Percentiles rank a stretch among this genome's conserved stretches.
Conservation (phyloP, 768 basidiomycete genomes). For the Agaricus sinodeliciosus region DNA sequence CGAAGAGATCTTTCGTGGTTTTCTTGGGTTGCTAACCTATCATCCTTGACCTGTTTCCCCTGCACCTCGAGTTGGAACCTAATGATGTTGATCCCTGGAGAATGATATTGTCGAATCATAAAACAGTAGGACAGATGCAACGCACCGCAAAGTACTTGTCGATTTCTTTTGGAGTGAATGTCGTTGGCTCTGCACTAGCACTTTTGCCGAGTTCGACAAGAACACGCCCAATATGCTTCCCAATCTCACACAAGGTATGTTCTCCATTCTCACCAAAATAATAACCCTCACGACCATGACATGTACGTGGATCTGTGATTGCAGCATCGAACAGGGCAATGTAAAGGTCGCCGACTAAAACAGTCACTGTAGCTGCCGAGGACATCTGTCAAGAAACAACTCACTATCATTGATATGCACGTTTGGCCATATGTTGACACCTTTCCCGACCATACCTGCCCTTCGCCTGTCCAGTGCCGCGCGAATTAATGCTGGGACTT, state of each 20-base stretch:
- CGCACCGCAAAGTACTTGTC: slow-evolving; percentile 29
- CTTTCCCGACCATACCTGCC: slow-evolving; percentile 50
- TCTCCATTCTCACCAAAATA: slow-evolving; percentile 52
- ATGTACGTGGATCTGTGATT: slow-evolving; percentile 21
- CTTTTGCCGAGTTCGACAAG: slow-evolving; percentile 32
- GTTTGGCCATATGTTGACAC: slow-evolving; percentile 53
- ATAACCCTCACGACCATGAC: slow-evolving; percentile 43
- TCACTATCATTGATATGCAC: slow-evolving; percentile 48
- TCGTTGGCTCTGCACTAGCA: slow-evolving; percentile 32
- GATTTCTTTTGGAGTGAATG: slow-evolving; percentile 40
- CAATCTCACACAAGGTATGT: slow-evolving; percentile 35
- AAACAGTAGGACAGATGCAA: neutral
- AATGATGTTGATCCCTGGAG: slow-evolving; percentile 2
- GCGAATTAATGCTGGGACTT: slow-evolving; percentile 42
- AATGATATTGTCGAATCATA: neutral
- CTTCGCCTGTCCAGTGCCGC: slow-evolving; percentile 39
- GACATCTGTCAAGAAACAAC: slow-evolving; percentile 12
- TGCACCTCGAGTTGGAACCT: slow-evolving; percentile 35
- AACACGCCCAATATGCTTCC: slow-evolving; percentile 30
- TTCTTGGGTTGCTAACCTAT: slow-evolving; percentile 50
- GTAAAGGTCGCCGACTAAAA: slow-evolving; percentile 38
- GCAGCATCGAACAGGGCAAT: slow-evolving; percentile 34
- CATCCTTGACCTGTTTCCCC: slow-evolving; percentile 32
- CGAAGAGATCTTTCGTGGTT: slow-evolving; percentile 42
- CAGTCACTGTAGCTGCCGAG: slow-evolving; percentile 13